These are phyloP conservation scores for Polytrichum formosum DNA, from an alignment of 225 moss, liverwort and hornwort genomes.

Conservation along the genomic window DNA sequence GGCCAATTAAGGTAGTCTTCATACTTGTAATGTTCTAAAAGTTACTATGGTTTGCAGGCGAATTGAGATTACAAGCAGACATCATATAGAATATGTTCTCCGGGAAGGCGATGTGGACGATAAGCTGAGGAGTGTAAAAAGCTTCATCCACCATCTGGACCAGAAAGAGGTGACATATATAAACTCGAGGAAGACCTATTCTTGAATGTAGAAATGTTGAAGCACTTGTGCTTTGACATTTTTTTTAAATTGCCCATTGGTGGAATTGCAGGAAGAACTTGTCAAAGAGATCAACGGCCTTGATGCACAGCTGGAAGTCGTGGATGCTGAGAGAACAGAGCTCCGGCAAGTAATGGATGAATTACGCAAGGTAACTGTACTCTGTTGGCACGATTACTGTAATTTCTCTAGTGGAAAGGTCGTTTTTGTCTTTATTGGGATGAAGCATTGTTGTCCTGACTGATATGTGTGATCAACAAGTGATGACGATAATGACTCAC, in stretches of 20 bases:
- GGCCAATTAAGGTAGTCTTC: no score
- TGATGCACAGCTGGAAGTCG: slow-evolving; percentile 33
- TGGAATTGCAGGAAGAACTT: slow-evolving; percentile 36
- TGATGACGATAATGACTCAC: no score
- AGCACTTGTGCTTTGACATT: no score
- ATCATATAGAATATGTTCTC: slow-evolving; percentile 30
- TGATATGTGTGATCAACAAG: no score
- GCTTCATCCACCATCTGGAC: slow-evolving; percentile 33
- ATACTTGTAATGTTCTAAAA: neutral
- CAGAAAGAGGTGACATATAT: slow-evolving; percentile 30
- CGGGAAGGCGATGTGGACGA: slow-evolving; percentile 30
- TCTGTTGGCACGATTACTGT: neutral
- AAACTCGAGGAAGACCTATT: no score
- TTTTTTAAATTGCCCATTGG: neutral
- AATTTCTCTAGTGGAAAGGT: no score
- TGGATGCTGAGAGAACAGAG: slow-evolving; percentile 36
- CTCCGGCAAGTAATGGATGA: slow-evolving; percentile 33
- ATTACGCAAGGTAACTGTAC: slow-evolving; percentile 24
- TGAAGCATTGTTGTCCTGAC: no score
- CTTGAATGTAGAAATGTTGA: no score
- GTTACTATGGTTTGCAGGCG: slow-evolving; percentile 28
- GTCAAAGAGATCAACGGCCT: slow-evolving; percentile 38
- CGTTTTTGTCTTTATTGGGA: no score
- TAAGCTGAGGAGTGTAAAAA: slow-evolving; percentile 35
- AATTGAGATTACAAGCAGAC: slow-evolving; percentile 32